Percentiles rank a stretch among this genome's conserved stretches.
Conservation (phyloP, 352 stramenopile species). For the Pythium aquatile region DNA sequence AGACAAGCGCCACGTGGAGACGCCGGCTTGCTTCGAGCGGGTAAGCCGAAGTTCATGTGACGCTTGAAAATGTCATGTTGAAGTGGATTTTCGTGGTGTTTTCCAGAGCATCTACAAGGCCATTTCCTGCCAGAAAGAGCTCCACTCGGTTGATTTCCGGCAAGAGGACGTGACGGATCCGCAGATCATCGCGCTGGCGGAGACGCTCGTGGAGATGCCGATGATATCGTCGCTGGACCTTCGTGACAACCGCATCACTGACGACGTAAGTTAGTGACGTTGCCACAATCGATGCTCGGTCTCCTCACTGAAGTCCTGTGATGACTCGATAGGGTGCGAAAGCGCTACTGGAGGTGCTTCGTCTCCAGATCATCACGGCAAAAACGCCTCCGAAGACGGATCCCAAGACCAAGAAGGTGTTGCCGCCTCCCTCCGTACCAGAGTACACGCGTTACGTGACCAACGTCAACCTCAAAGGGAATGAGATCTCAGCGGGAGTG, state of each 20-base stretch:
- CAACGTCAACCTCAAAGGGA: conserved; percentile 73
- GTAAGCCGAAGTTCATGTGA: conserved; percentile 16
- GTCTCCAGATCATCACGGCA: conserved; percentile 69
- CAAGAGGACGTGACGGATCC: conserved; percentile 80
- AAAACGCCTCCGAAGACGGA: conserved; percentile 58
- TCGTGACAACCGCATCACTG: conserved; percentile 75
- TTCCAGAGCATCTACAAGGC: conserved; percentile 80
- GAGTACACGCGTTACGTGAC: conserved; percentile 75
- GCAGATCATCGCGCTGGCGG: conserved; percentile 73
- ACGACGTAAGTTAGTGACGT: conserved; percentile 43
- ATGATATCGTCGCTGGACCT: conserved; percentile 76
- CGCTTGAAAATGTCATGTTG: not conserved
- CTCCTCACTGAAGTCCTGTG: not conserved
- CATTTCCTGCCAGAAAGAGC: conserved; percentile 79
- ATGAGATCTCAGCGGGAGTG: conserved; percentile 61
- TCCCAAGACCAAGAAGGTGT: conserved; percentile 46
- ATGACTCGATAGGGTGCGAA: conserved; percentile 52
- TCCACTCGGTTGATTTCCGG: conserved; percentile 69
- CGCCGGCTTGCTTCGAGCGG: conserved; percentile 69
- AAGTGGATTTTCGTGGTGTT: not conserved
- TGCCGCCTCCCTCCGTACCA: conserved; percentile 35
- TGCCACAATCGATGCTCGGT: not conserved
- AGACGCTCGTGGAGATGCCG: conserved; percentile 73
- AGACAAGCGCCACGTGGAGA: conserved; percentile 55
- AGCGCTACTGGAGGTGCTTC: conserved; percentile 70